These are phyloP conservation scores for Skeletonema grethae DNA, from an alignment of 108 stramenopile genomes.

Conservation along the genomic window DNA sequence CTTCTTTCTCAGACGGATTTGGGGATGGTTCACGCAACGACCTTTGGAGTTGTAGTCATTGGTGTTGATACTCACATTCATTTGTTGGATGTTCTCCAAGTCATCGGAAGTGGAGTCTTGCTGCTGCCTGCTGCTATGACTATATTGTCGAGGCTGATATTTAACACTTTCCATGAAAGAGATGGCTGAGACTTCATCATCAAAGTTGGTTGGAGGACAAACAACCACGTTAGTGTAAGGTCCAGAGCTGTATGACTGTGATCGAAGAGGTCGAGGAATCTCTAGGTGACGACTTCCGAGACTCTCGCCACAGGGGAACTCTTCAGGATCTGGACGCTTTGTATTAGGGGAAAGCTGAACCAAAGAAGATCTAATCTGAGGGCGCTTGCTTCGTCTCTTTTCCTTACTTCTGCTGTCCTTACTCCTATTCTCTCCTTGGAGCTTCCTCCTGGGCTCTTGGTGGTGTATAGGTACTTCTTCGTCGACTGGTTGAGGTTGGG, in stretches of 20 bases:
- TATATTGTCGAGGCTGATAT: not conserved
- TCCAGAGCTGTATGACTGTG: not conserved
- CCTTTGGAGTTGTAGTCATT: conserved; percentile 44
- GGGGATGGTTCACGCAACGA: conserved; percentile 40
- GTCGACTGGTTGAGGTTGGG: not conserved
- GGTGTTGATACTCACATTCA: conserved; percentile 13
- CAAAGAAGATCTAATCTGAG: conserved; percentile 1
- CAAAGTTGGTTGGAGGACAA: conserved; percentile 8
- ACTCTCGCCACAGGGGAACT: conserved; percentile 2
- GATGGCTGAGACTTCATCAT: conserved; percentile 29
- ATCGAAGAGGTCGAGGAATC: conserved; percentile 14
- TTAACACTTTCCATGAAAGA: conserved; percentile 21
- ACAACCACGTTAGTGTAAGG: not conserved
- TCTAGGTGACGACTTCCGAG: not conserved
- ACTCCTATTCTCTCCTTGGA: not conserved
- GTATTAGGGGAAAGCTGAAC: not conserved
- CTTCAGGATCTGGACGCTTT: not conserved
- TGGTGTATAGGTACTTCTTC: not conserved
- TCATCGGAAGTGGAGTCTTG: not conserved
- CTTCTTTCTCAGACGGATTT: conserved; percentile 46
- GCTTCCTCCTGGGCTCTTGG: not conserved
- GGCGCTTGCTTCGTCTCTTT: not conserved
- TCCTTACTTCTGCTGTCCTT: not conserved
- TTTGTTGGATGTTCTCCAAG: not conserved
- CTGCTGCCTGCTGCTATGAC: conserved; percentile 1